Evolutionary conservation across 495 filamentous ascomycete species (phyloP).

Genomic region (Echria macrotheca): DNA sequence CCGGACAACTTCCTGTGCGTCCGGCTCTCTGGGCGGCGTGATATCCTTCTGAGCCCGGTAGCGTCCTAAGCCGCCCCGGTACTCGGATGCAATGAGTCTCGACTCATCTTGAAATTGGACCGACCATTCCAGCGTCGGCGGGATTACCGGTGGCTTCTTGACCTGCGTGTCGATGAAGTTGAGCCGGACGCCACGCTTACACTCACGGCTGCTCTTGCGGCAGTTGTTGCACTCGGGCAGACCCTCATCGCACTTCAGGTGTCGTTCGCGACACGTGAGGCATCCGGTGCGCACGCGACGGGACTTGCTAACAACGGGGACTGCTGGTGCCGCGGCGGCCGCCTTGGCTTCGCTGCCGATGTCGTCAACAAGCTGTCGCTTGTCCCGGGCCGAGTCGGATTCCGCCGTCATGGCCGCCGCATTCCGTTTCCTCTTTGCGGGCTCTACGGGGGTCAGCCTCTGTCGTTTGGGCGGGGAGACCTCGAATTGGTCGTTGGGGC

Average conservation of each 20-base stretch:
- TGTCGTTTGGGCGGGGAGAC: constrained; percentile 25
- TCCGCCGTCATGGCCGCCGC: background rate
- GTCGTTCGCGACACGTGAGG: constrained; percentile 68
- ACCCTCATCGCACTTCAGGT: constrained; percentile 71
- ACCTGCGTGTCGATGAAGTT: constrained; percentile 89
- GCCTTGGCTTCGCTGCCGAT: background rate
- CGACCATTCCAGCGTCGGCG: constrained; percentile 59
- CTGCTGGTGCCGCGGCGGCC: constrained; percentile 20
- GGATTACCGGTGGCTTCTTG: constrained; percentile 60
- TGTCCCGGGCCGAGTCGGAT: background rate
- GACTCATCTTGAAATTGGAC: constrained; percentile 86
- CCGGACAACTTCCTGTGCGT: background rate
- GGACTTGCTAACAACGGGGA: constrained; percentile 50
- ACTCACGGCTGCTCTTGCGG: constrained; percentile 76
- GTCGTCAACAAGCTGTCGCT: background rate
- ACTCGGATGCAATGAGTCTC: constrained; percentile 84
- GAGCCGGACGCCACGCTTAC: constrained; percentile 79
- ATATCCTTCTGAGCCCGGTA: constrained; percentile 50
- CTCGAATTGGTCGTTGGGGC: constrained; percentile 19
- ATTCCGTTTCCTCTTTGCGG: background rate
- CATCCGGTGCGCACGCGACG: constrained; percentile 72
- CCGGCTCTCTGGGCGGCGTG: constrained; percentile 24
- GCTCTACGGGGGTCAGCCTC: constrained; percentile 1
- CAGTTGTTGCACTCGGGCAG: constrained; percentile 79
- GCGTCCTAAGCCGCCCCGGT: constrained; percentile 70